A percentile compares a stretch with the other conserved stretches of the same genome.
phyloP scores from a whole-genome alignment of 257 asterid genomes.

The Solanum boliviense region DNA sequence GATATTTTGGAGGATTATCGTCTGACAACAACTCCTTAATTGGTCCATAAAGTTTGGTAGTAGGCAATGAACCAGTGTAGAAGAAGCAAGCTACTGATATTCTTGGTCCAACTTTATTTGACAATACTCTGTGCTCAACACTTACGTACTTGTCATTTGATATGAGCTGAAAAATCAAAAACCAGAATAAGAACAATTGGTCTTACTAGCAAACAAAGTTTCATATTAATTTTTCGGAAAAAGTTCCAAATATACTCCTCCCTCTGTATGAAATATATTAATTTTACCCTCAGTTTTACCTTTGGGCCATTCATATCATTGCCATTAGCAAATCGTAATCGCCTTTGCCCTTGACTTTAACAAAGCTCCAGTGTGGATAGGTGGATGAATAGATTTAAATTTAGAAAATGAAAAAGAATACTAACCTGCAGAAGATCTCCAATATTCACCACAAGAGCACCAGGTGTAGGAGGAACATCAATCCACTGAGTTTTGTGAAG shows the following conservation, averaged over 20 bases:
- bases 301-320: too few species aligned
- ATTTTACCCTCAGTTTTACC: too few species aligned
- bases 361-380: too few species aligned
- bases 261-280: too few species aligned
- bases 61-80: slow-evolving; percentile 30
- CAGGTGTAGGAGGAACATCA: slow-evolving; percentile 30
- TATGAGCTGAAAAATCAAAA: slow-evolving; percentile 18
- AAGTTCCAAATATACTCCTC: background rate
- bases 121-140: slow-evolving; percentile 35
- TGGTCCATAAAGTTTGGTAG: slow-evolving; percentile 32
- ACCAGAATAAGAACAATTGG: background rate
- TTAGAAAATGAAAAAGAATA: background rate
- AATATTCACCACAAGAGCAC: slow-evolving; percentile 30
- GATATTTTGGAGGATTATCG: slow-evolving; percentile 32
- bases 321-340: too few species aligned
- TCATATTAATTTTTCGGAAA: background rate
- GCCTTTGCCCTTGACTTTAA: too few species aligned
- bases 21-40: slow-evolving; percentile 34
- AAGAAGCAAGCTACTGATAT: slow-evolving; percentile 45
- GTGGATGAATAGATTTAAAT: too few species aligned
- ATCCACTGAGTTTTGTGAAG: slow-evolving; percentile 29
- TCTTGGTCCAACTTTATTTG: slow-evolving; percentile 30
- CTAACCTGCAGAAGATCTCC: slow-evolving; percentile 49
- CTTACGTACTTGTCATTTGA: slow-evolving; percentile 44
- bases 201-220: background rate